Evolutionary conservation across 1,139 yeast species (phyloP).

Genomic region (Kurtzmaniella quercitrusa): DNA sequence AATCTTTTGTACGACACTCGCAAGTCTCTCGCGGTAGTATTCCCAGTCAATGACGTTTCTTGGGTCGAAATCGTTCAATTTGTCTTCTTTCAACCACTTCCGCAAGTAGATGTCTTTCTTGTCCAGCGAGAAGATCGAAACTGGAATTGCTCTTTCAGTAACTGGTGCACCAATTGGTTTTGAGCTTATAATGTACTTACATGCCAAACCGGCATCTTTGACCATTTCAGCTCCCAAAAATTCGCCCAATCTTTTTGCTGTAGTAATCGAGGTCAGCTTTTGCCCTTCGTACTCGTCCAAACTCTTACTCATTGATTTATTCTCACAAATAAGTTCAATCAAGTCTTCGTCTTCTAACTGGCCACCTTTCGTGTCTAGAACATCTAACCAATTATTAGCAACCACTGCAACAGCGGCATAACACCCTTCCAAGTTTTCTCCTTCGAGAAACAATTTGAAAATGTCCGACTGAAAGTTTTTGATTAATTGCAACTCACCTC

Average conservation of each 20-base stretch:
- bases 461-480: conserved; percentile 95
- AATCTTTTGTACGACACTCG: conserved; percentile 90
- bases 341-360: conserved; percentile 92
- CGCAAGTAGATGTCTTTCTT: conserved; percentile 64
- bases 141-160: conserved; percentile 95
- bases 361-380: conserved; percentile 79
- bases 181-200: conserved; percentile 87
- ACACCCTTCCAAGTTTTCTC: conserved; percentile 72
- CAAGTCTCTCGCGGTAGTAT: conserved; percentile 85
- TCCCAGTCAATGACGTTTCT: conserved; percentile 90
- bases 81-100: conserved; percentile 83
- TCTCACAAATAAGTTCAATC: conserved; percentile 92
- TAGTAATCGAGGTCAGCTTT: conserved; percentile 92
- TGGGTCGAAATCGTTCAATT: conserved; percentile 81
- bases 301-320: conserved; percentile 91
- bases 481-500: conserved; percentile 93
- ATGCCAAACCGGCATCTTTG: conserved; percentile 92
- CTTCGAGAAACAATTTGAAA: conserved; percentile 86
- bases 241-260: conserved; percentile 90
- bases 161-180: conserved; percentile 86
- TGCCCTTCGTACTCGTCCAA: conserved; percentile 85
- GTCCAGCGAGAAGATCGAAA: conserved; percentile 87
- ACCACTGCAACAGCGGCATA: conserved; percentile 87
- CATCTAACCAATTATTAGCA: conserved; percentile 95
- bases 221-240: conserved; percentile 98